phyloP scores from a whole-genome alignment of 176 grass and related monocot species.

The Oryza coarctata region DNA sequence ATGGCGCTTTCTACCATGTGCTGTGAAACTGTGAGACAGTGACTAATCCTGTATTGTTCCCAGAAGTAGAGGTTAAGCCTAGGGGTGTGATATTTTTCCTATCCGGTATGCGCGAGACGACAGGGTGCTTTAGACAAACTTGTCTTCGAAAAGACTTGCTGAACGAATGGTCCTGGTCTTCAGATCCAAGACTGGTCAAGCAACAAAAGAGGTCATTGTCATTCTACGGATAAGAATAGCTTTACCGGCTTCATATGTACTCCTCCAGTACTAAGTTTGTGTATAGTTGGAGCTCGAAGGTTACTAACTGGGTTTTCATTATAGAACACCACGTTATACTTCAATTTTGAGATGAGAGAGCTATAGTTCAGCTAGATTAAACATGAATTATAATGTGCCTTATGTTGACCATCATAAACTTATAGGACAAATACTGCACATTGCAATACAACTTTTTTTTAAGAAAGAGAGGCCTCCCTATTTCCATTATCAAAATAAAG shows the following conservation, averaged over 20 bases:
- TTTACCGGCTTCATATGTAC: neutral
- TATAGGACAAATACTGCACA: too few relatives aligned
- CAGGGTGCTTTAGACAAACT: neutral
- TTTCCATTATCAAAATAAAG: too few relatives aligned
- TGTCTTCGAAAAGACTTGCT: neutral
- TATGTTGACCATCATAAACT: too few relatives aligned
- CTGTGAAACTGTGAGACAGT: neutral
- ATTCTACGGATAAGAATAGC: neutral
- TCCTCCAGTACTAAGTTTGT: neutral
- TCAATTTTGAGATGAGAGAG: too few relatives aligned
- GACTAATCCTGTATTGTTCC: neutral
- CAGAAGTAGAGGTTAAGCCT: neutral
- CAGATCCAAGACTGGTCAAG: neutral
- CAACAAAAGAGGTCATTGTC: neutral
- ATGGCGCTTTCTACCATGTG: conserved; percentile 23
- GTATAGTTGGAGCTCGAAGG: neutral
- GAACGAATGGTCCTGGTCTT: conserved; percentile 13
- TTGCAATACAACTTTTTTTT: too few relatives aligned
- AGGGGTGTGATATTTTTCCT: neutral
- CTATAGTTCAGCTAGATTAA: too few relatives aligned
- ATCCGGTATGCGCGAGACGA: neutral
- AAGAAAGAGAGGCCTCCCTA: too few relatives aligned
- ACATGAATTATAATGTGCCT: too few relatives aligned
- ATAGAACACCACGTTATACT: too few relatives aligned
- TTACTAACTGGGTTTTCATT: neutral